Conservation (phyloP, 2,329 filamentous ascomycete genomes). For the Fusarium robinianum region DNA sequence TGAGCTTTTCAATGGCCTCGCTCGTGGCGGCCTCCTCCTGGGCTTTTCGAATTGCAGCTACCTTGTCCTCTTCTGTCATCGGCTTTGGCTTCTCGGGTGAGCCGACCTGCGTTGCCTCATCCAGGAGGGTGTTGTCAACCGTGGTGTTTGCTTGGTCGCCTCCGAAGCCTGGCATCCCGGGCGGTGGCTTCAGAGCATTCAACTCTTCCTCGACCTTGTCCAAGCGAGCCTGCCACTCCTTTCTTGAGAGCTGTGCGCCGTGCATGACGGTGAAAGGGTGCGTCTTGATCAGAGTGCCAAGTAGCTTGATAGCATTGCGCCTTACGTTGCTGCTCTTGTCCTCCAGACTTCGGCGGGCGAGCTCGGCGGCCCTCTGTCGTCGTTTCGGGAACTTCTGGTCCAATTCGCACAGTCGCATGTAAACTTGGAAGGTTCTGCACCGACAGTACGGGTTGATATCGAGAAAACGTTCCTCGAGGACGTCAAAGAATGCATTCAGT, state of each 20-base stretch:
- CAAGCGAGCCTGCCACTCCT: conserved; percentile 83
- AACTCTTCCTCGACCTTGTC: conserved; percentile 84
- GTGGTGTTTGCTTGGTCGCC: conserved; percentile 69
- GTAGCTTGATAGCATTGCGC: conserved; percentile 90
- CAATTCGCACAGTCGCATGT: conserved; percentile 88
- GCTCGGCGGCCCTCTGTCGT: conserved; percentile 82
- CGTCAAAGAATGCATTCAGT: conserved; percentile 95
- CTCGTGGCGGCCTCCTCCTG: conserved; percentile 87
- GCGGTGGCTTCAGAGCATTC: conserved; percentile 78
- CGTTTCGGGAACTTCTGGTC: conserved; percentile 95
- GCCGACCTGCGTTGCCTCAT: conserved; percentile 84
- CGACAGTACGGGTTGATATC: conserved; percentile 97
- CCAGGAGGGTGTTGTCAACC: conserved; percentile 77
- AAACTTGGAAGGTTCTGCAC: conserved; percentile 90
- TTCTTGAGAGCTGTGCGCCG: conserved; percentile 79
- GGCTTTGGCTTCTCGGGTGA: conserved; percentile 66
- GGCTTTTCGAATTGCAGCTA: conserved; percentile 74
- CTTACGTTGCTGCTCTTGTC: conserved; percentile 99
- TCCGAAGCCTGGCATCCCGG: conserved; percentile 64
- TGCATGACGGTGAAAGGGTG: conserved; percentile 94
- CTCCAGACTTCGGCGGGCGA: conserved; percentile 86
- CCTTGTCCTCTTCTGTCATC: conserved; percentile 80
- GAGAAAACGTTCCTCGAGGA: conserved; percentile 92
- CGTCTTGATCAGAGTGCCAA: conserved; percentile 86
- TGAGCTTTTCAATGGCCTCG: conserved; percentile 84